Percentiles rank a stretch among this genome's conserved stretches.
Conservation (phyloP, 1,284 basidiomycete genomes). For the Boletus semigastroideus region DNA sequence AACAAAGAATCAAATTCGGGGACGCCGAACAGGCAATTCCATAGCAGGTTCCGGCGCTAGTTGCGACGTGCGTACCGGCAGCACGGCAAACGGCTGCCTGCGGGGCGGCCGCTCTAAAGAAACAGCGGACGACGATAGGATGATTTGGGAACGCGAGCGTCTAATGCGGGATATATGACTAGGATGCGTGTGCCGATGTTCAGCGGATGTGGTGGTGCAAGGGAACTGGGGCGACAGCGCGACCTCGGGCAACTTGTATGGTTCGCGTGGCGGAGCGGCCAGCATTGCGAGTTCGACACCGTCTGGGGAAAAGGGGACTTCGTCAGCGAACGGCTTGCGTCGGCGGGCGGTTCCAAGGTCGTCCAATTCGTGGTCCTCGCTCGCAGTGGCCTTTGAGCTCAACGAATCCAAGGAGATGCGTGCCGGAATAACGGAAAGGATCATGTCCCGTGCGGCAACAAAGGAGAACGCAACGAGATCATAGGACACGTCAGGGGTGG, state of each 20-base stretch:
- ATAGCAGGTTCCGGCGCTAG: slow-evolving; percentile 35
- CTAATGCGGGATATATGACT: neutral
- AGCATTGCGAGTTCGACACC: slow-evolving; percentile 22
- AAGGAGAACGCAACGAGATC: slow-evolving; percentile 21
- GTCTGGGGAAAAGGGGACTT: neutral
- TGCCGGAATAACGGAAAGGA: slow-evolving; percentile 29
- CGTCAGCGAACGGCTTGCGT: neutral
- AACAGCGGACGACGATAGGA: neutral
- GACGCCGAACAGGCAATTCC: slow-evolving; percentile 28
- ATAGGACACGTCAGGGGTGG: slow-evolving; percentile 4
- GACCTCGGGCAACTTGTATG: neutral
- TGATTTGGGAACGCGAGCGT: slow-evolving; percentile 1
- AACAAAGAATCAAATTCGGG: neutral
- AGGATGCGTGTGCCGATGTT: neutral
- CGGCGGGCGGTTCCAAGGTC: slow-evolving; percentile 11
- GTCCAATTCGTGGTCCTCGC: slow-evolving; percentile 33
- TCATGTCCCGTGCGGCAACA: slow-evolving; percentile 22
- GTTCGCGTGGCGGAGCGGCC: neutral
- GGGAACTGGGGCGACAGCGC: slow-evolving; percentile 3
- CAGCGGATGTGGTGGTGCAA: neutral
- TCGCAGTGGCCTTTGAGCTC: slow-evolving; percentile 28
- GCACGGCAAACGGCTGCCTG: slow-evolving; percentile 19
- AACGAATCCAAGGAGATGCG: slow-evolving; percentile 35
- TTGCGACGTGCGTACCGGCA: slow-evolving; percentile 33
- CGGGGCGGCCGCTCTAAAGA: slow-evolving; percentile 4